Evolutionary conservation across 169 alveolate species (phyloP).

Genomic region (Eimeria acervulina): DNA sequence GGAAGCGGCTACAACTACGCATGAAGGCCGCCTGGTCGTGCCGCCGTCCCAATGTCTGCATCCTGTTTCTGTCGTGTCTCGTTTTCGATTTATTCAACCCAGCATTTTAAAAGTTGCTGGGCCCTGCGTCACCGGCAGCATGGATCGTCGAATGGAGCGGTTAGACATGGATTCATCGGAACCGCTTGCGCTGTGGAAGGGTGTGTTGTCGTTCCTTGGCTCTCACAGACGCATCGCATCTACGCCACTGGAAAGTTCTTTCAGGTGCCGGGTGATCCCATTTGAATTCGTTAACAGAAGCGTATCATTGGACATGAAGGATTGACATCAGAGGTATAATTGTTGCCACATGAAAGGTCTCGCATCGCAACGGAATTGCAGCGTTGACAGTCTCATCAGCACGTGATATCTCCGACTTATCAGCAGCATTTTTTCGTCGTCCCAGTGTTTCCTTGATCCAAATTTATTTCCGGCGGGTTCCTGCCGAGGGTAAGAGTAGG

Average conservation of each 20-base stretch:
- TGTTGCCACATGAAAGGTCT: conserved; percentile 75
- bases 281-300: conserved; percentile 66
- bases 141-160: conserved; percentile 57
- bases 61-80: conserved; percentile 29
- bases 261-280: conserved; percentile 82
- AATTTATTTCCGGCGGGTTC: conserved; percentile 45
- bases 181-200: conserved; percentile 51
- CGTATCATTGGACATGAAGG: conserved; percentile 63
- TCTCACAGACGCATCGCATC: conserved; percentile 74
- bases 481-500: conserved; percentile 71
- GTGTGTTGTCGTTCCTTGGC: conserved; percentile 28
- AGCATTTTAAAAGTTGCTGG: conserved; percentile 38
- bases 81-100: conserved; percentile 32
- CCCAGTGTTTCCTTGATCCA: conserved; percentile 79
- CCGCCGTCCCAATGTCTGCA: conserved; percentile 35
- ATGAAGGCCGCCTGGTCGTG: background rate
- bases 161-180: background rate
- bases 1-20: conserved; percentile 71
- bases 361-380: conserved; percentile 74
- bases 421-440: conserved; percentile 78
- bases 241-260: conserved; percentile 65
- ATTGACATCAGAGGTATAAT: conserved; percentile 60
- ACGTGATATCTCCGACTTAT: conserved; percentile 40
- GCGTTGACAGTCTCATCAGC: conserved; percentile 72
- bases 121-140: conserved; percentile 68